phyloP scores from a whole-genome alignment of 2,329 filamentous ascomycete species.

The Achaetomium macrosporum region DNA sequence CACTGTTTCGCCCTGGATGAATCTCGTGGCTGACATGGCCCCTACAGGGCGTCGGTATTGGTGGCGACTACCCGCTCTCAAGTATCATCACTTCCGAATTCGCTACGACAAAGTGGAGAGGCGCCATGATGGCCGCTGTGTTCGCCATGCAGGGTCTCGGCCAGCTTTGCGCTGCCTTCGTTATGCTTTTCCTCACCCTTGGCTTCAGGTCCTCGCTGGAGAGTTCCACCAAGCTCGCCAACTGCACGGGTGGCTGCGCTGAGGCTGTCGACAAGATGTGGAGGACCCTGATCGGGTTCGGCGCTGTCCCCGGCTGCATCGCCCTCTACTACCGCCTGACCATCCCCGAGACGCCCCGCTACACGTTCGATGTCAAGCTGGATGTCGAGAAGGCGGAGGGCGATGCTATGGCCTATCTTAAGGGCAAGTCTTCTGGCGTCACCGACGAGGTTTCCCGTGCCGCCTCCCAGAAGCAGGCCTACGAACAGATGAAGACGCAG shows the following conservation, averaged over 20 bases:
- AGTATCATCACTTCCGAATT: conserved; percentile 85
- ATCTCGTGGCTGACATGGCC: too few species aligned
- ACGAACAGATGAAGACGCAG: conserved; percentile 53
- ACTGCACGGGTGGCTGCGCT: conserved; percentile 59
- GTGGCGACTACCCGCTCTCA: conserved; percentile 75
- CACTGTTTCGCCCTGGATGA: too few species aligned
- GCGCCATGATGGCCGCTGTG: conserved; percentile 80
- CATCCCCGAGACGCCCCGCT: conserved; percentile 81
- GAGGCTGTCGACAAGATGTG: conserved; percentile 84
- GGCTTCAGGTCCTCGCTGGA: conserved; percentile 62
- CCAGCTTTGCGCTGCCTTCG: conserved; percentile 67
- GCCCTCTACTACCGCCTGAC: conserved; percentile 75
- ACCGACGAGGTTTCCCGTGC: conserved; percentile 64
- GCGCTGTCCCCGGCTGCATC: conserved; percentile 71
- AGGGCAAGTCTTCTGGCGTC: conserved; percentile 54
- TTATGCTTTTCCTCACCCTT: conserved; percentile 68
- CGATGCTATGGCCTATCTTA: conserved; percentile 70
- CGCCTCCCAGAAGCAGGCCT: conserved; percentile 47
- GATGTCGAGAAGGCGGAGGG: conserved; percentile 68
- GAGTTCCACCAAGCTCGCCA: conserved; percentile 42
- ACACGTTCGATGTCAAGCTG: conserved; percentile 75
- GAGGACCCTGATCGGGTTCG: conserved; percentile 74
- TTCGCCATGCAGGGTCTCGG: conserved; percentile 86
- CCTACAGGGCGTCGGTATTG: conserved; percentile 61
- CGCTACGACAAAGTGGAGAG: conserved; percentile 77